These are phyloP conservation scores for Triticum urartu DNA, from an alignment of 176 grass and related monocot genomes.

Conservation along the genomic window DNA sequence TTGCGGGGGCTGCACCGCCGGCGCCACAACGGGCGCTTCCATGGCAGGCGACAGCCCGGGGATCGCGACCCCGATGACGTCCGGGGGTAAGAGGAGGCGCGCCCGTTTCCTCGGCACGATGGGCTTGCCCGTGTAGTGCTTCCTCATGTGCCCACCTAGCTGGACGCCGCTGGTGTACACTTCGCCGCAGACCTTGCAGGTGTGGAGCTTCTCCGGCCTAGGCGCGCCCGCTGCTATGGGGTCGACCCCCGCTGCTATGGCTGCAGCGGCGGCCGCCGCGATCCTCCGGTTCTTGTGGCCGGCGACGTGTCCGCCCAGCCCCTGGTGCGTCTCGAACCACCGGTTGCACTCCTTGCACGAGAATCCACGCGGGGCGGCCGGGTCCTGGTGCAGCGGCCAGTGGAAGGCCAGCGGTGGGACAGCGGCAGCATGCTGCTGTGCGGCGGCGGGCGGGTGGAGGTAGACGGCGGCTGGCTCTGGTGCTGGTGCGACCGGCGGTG, in stretches of 20 bases:
- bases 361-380: not conserved
- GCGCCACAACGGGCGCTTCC: not conserved
- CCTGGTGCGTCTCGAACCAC: conserved; percentile 30
- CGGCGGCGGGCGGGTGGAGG: not conserved
- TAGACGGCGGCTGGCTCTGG: not conserved
- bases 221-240: not conserved
- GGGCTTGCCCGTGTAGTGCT: conserved; percentile 12
- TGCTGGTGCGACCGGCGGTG: not conserved
- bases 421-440: not conserved
- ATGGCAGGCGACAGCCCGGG: not conserved
- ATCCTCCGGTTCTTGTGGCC: conserved; percentile 40
- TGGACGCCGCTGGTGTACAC: conserved; percentile 8
- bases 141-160: conserved; percentile 51
- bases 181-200: not conserved
- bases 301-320: conserved; percentile 34
- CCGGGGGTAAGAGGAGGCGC: not conserved
- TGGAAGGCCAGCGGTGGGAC: not conserved
- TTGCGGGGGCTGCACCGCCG: too few species aligned
- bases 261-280: not conserved
- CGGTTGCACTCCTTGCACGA: conserved; percentile 13
- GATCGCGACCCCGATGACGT: too few species aligned
- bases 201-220: not conserved
- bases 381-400: not conserved
- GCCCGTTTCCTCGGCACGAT: not conserved
- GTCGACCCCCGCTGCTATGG: not conserved